Conservation (phyloP, 768 basidiomycete genomes). For the Phlebiopsis flavidoalba region DNA sequence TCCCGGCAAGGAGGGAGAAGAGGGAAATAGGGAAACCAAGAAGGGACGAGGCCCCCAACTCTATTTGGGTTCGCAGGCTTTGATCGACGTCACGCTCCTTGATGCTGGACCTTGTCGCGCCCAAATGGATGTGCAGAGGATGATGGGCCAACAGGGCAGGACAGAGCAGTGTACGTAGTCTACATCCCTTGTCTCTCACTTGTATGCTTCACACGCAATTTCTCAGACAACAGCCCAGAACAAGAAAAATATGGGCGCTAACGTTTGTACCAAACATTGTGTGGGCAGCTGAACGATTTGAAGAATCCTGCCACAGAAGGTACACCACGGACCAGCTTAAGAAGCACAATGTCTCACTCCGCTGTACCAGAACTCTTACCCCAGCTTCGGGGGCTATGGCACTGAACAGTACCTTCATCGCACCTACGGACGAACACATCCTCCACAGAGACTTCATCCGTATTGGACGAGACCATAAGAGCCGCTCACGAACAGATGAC, state of each 20-base stretch:
- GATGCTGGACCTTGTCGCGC: neutral
- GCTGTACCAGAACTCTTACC: neutral
- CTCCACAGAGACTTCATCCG: too few relatives aligned
- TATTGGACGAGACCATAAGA: slow-evolving; percentile 34
- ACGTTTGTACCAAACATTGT: neutral
- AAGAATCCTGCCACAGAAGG: neutral
- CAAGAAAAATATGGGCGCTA: neutral
- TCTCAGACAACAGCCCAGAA: neutral
- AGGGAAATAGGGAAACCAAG: neutral
- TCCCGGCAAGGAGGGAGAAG: neutral
- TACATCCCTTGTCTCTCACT: neutral
- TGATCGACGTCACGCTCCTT: neutral
- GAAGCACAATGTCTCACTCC: neutral
- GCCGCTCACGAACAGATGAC: slow-evolving; percentile 49
- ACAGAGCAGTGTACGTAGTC: neutral
- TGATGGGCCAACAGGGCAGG: neutral
- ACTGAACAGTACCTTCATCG: neutral
- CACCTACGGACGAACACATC: neutral
- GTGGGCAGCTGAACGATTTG: neutral
- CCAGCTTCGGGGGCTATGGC: too few relatives aligned
- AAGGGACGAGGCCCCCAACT: neutral
- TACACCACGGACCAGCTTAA: neutral
- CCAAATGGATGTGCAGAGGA: neutral
- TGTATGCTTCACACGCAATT: neutral
- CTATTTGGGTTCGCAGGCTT: neutral